Conservation (phyloP, 768 basidiomycete genomes). For the Mrakia gelida region DNA sequence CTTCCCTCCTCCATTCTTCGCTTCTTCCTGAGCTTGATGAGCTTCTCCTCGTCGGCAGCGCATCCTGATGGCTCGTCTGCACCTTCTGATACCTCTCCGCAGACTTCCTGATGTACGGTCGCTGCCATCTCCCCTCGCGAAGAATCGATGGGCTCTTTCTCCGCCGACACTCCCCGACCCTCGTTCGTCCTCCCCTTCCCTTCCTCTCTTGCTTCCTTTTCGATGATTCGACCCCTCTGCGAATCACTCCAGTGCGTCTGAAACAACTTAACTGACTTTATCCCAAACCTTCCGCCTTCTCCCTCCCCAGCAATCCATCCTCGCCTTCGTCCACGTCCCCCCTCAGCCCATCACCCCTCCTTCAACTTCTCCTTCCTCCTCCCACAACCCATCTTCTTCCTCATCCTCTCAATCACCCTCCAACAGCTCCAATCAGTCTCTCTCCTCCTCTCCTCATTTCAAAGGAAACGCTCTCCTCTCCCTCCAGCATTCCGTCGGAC, state of each 20-base stretch:
- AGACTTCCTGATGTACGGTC: constrained; percentile 94
- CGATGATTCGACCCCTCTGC: too few species aligned
- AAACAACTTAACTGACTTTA: too few species aligned
- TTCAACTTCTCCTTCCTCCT: constrained; percentile 23
- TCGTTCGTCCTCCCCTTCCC: neutral
- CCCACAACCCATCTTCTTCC: neutral
- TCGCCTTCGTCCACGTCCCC: constrained; percentile 54
- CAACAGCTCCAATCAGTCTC: neutral
- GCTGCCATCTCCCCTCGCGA: constrained; percentile 81
- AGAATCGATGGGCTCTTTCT: constrained; percentile 73
- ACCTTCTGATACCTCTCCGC: too few species aligned
- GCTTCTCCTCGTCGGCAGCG: constrained; percentile 16
- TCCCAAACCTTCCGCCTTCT: neutral
- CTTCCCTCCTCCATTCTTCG: neutral
- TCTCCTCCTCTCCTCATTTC: constrained; percentile 18
- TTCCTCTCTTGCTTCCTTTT: neutral
- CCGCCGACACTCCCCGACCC: constrained; percentile 2
- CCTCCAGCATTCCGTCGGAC: constrained; percentile 85
- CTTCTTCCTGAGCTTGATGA: neutral
- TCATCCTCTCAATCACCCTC: constrained; percentile 17
- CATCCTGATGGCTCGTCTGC: neutral
- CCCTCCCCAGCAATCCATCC: constrained; percentile 49
- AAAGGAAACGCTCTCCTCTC: constrained; percentile 61
- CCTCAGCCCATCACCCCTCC: constrained; percentile 63
- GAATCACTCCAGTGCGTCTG: too few species aligned